Conservation (phyloP, 2,329 filamentous ascomycete genomes). For the Alternaria longipes region DNA sequence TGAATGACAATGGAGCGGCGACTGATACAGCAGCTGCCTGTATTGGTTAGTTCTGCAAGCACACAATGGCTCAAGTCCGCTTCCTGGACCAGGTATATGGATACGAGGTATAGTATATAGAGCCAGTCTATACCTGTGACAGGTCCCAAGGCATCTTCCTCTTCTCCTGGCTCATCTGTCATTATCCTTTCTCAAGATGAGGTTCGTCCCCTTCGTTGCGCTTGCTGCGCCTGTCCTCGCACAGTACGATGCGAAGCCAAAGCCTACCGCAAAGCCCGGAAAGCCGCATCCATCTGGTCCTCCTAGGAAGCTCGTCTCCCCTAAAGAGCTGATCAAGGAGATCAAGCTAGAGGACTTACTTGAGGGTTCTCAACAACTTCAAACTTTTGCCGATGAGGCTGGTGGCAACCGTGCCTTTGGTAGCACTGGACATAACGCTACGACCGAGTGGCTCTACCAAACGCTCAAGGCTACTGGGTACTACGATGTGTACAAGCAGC, state of each 20-base stretch:
- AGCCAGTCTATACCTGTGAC: not conserved
- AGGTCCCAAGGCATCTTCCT: slow-evolving; percentile 17
- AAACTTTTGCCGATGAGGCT: slow-evolving; percentile 43
- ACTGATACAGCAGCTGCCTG: slow-evolving; percentile 33
- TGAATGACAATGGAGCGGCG: slow-evolving; percentile 19
- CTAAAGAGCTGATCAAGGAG: slow-evolving; percentile 36
- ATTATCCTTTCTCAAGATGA: slow-evolving; percentile 36
- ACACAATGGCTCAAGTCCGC: slow-evolving; percentile 8
- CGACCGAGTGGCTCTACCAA: slow-evolving; percentile 45
- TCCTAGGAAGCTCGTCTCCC: slow-evolving; percentile 26
- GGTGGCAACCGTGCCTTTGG: slow-evolving; percentile 50
- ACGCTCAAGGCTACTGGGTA: slow-evolving; percentile 42
- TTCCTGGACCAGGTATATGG: slow-evolving; percentile 12
- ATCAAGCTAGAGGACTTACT: slow-evolving; percentile 45
- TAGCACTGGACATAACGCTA: slow-evolving; percentile 46
- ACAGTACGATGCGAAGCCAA: slow-evolving; percentile 23
- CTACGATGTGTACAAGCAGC: slow-evolving; percentile 48
- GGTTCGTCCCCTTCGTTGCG: slow-evolving; percentile 38
- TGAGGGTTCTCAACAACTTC: slow-evolving; percentile 45
- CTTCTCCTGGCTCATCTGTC: slow-evolving; percentile 14
- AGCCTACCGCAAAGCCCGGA: slow-evolving; percentile 9
- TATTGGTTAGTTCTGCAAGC: slow-evolving; percentile 24
- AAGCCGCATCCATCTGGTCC: slow-evolving; percentile 2
- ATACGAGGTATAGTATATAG: slow-evolving; percentile 34
- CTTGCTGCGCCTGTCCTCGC: slow-evolving; percentile 33